phyloP scores from a whole-genome alignment of 352 stramenopile genomes.

The Halophytophthora polymorphica region DNA sequence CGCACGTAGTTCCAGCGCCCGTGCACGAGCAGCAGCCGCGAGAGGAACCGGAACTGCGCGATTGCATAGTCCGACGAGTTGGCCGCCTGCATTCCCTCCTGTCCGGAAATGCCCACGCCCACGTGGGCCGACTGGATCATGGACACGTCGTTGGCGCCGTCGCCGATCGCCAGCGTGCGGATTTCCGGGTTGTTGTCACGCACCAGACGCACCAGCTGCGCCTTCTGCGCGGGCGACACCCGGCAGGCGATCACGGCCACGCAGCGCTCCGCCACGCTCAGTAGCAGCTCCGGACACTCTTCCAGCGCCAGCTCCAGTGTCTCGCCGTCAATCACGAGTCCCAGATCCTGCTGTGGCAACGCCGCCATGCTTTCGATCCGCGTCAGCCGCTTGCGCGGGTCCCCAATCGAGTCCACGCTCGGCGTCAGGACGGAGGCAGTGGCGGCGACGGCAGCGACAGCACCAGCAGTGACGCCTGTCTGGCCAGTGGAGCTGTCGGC shows the following conservation, averaged over 20 bases:
- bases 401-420: conserved; percentile 8
- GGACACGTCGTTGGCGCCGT: conserved; percentile 95
- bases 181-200: conserved; percentile 83
- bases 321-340: conserved; percentile 80
- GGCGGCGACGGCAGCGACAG: conserved; percentile 1
- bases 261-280: conserved; percentile 82
- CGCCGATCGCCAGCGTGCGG: conserved; percentile 90
- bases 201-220: conserved; percentile 90
- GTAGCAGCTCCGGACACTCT: conserved; percentile 64
- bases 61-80: conserved; percentile 95
- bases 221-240: conserved; percentile 93
- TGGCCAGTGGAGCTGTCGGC: conserved; percentile 24
- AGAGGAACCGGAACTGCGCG: conserved; percentile 92
- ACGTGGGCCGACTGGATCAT: conserved; percentile 95
- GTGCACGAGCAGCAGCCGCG: conserved; percentile 90
- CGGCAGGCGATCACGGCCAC: conserved; percentile 91
- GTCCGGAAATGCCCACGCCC: conserved; percentile 90
- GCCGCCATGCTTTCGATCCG: conserved; percentile 67
- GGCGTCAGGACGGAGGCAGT: conserved; percentile 11
- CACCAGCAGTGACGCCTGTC: conserved; percentile 1
- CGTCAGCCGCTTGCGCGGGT: conserved; percentile 37
- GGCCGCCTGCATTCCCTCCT: conserved; percentile 93
- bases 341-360: conserved; percentile 42
- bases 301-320: conserved; percentile 76
- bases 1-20: conserved; percentile 93